Percentiles rank a stretch among this genome's conserved stretches.
These are phyloP conservation scores for Lactarius quietus DNA, from an alignment of 768 basidiomycete genomes.

Conservation along the genomic window DNA sequence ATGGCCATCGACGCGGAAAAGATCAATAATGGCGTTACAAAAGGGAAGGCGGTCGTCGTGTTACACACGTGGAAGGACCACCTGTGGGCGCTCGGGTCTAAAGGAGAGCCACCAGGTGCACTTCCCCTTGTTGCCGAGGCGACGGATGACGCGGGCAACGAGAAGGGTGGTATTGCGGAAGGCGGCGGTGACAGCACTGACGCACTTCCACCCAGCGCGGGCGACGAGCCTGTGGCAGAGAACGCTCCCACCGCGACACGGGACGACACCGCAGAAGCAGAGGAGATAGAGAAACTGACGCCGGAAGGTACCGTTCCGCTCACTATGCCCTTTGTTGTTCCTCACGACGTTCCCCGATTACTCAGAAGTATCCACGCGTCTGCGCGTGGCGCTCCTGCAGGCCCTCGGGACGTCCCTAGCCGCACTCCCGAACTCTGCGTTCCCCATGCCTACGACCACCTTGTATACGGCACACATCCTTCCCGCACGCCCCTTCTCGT, in stretches of 20 bases:
- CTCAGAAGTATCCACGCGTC: conserved; percentile 52
- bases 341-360: background rate
- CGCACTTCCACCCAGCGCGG: background rate
- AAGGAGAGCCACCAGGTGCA: conserved; percentile 49
- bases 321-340: background rate
- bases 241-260: background rate
- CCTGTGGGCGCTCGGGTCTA: conserved; percentile 70
- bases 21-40: conserved; percentile 39
- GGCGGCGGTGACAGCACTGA: conserved; percentile 6
- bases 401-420: conserved; percentile 51
- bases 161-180: conserved; percentile 16
- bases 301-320: conserved; percentile 30
- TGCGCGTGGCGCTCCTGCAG: conserved; percentile 63
- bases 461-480: conserved; percentile 77
- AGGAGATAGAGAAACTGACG: conserved; percentile 23
- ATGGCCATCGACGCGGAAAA: conserved; percentile 49
- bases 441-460: conserved; percentile 72
- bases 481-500: conserved; percentile 73
- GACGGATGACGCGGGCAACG: conserved; percentile 14
- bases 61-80: conserved; percentile 76
- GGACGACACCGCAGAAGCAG: conserved; percentile 2
- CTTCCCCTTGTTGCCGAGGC: conserved; percentile 11
- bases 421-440: conserved; percentile 47
- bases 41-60: conserved; percentile 71
- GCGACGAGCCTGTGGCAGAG: conserved; percentile 30